phyloP scores from a whole-genome alignment of 73 alveolate genomes.

The Tetrahymena borealis region DNA sequence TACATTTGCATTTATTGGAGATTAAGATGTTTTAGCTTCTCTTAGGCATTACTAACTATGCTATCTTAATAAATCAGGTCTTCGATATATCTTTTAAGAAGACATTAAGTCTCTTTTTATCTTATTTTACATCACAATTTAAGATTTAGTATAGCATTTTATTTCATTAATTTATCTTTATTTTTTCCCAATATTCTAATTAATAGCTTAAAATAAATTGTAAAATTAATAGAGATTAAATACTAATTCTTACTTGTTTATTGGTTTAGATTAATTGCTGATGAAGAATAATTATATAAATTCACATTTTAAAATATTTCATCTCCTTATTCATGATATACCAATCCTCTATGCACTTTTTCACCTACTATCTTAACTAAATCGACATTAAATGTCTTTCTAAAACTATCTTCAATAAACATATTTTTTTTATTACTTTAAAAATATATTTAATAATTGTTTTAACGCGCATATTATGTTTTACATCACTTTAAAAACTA shows the following conservation, averaged over 20 bases:
- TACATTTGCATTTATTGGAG: neutral
- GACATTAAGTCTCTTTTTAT: neutral
- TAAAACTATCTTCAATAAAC: neutral
- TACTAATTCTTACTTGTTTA: neutral
- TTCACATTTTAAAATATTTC: neutral
- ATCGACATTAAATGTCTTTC: neutral
- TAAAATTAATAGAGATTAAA: neutral
- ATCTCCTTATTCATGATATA: neutral
- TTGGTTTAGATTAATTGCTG: neutral
- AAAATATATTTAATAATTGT: neutral
- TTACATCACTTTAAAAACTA: neutral
- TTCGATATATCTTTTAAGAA: neutral
- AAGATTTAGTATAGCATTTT: neutral
- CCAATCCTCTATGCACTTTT: neutral
- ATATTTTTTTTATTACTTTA: neutral
- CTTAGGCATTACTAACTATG: neutral
- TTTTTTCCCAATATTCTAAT: neutral
- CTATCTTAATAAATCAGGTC: neutral
- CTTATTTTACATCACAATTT: neutral
- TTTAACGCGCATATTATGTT: neutral
- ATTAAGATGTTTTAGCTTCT: neutral
- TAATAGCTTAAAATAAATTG: no score
- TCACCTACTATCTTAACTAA: neutral
- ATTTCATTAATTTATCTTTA: neutral
- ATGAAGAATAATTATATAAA: neutral